Conservation (phyloP, 2,329 filamentous ascomycete species). For the Zasmidium angulare region DNA sequence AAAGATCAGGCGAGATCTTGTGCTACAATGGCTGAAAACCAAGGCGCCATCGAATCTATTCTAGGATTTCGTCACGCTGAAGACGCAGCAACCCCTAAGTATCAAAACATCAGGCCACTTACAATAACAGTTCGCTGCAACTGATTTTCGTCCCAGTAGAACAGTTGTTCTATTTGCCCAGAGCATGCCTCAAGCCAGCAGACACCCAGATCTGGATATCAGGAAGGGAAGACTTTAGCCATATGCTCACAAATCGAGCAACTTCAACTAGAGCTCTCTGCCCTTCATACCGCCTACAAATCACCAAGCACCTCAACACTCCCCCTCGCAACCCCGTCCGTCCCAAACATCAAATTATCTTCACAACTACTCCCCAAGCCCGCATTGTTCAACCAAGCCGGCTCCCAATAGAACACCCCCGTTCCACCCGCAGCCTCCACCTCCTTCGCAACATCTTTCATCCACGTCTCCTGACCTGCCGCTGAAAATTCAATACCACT, state of each 20-base stretch:
- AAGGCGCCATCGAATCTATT: neutral
- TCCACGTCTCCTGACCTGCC: slow-evolving; percentile 31
- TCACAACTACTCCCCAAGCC: slow-evolving; percentile 30
- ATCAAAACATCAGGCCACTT: neutral
- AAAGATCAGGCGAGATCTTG: neutral
- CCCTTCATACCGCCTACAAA: slow-evolving; percentile 1
- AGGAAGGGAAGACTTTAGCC: too few species aligned
- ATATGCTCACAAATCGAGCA: too few species aligned
- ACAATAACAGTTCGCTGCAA: neutral
- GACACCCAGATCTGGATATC: too few species aligned
- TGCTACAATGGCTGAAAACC: neutral
- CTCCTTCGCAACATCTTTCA: slow-evolving; percentile 26
- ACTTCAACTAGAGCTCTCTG: neutral
- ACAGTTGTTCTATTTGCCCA: too few species aligned
- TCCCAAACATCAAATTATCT: slow-evolving; percentile 31
- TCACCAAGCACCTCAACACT: slow-evolving; percentile 20
- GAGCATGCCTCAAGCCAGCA: too few species aligned
- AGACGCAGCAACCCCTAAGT: neutral
- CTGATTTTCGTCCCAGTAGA: too few species aligned
- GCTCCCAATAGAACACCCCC: slow-evolving; percentile 37
- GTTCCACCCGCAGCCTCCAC: slow-evolving; percentile 26
- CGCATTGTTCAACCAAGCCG: slow-evolving; percentile 33
- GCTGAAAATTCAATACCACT: slow-evolving; percentile 28
- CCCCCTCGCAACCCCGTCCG: slow-evolving; percentile 30
- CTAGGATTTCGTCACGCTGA: neutral